Conservation (phyloP, 1,284 basidiomycete species). For the Puccinia coronata region DNA sequence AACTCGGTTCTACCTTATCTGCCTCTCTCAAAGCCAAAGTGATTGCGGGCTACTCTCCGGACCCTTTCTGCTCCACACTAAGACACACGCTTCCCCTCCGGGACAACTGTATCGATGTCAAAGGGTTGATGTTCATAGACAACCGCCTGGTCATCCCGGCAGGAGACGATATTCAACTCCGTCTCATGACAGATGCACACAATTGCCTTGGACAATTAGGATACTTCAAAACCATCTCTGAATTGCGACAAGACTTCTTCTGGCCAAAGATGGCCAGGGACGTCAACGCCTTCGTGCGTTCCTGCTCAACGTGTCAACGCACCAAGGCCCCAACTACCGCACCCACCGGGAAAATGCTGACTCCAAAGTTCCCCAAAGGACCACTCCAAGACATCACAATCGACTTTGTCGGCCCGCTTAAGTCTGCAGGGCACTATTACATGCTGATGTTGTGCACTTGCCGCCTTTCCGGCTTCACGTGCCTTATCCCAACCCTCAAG, state of each 20-base stretch:
- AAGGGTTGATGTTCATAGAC: too few relatives aligned
- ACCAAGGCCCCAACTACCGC: constrained; percentile 46
- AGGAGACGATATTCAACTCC: too few relatives aligned
- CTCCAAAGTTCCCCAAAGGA: not conserved
- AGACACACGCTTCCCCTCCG: too few relatives aligned
- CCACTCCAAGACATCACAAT: constrained; percentile 40
- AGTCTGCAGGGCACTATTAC: not conserved
- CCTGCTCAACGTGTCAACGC: constrained; percentile 50
- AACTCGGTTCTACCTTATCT: constrained; percentile 23
- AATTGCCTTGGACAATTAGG: too few relatives aligned
- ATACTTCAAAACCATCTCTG: constrained; percentile 55
- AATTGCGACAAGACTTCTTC: constrained; percentile 58
- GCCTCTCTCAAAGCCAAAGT: constrained; percentile 54
- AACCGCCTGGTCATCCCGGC: too few relatives aligned
- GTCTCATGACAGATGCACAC: too few relatives aligned
- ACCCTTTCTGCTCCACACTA: too few relatives aligned
- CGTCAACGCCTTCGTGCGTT: constrained; percentile 56
- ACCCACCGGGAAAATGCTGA: constrained; percentile 24
- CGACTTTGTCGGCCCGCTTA: constrained; percentile 13
- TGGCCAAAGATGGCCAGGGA: too few relatives aligned
- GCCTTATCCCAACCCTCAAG: not conserved
- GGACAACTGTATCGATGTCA: not conserved
- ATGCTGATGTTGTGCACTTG: not conserved
- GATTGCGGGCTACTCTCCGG: not conserved
- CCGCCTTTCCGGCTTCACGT: not conserved